phyloP scores from a whole-genome alignment of 768 basidiomycete species.

The Mycena pura region DNA sequence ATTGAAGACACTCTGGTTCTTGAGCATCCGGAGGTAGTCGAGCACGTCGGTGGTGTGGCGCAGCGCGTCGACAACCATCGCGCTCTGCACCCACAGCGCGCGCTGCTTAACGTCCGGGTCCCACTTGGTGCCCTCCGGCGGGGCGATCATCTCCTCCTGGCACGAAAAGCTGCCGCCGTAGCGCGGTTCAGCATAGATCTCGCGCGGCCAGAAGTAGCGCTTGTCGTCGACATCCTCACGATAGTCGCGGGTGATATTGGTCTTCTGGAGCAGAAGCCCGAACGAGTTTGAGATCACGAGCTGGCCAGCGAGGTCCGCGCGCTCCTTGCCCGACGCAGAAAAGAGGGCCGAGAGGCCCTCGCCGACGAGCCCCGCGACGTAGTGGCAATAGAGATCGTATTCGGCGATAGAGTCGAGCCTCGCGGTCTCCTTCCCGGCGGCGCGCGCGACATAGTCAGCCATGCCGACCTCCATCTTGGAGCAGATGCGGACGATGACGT shows the following conservation, averaged over 20 bases:
- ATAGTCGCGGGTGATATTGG: conserved; percentile 96
- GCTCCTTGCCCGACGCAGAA: conserved; percentile 85
- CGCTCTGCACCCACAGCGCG: conserved; percentile 83
- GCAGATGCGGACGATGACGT: conserved; percentile 82
- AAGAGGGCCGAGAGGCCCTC: conserved; percentile 93
- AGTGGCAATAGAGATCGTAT: conserved; percentile 98
- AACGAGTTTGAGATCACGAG: conserved; percentile 91
- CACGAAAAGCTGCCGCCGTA: conserved; percentile 69
- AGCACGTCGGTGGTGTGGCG: conserved; percentile 84
- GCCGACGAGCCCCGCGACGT: conserved; percentile 96
- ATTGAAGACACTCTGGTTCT: conserved; percentile 92
- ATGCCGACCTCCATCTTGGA: conserved; percentile 93
- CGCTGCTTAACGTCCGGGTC: conserved; percentile 55
- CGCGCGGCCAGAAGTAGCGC: conserved; percentile 93
- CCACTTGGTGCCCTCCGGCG: conserved; percentile 23
- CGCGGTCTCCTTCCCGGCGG: conserved; percentile 60
- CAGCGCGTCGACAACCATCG: conserved; percentile 89
- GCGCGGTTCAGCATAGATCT: conserved; percentile 76
- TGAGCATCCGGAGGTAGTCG: conserved; percentile 87
- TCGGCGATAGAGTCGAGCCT: conserved; percentile 81
- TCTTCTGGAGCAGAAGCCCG: conserved; percentile 97
- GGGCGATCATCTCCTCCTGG: conserved; percentile 69
- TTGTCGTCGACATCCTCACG: conserved; percentile 87
- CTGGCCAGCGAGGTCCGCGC: conserved; percentile 72
- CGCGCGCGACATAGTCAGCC: conserved; percentile 71